A percentile compares a stretch with the other conserved stretches of the same genome.
These are phyloP conservation scores for Aspergillus eucalypticola DNA, from an alignment of 2,329 filamentous ascomycete genomes.

Conservation along the genomic window DNA sequence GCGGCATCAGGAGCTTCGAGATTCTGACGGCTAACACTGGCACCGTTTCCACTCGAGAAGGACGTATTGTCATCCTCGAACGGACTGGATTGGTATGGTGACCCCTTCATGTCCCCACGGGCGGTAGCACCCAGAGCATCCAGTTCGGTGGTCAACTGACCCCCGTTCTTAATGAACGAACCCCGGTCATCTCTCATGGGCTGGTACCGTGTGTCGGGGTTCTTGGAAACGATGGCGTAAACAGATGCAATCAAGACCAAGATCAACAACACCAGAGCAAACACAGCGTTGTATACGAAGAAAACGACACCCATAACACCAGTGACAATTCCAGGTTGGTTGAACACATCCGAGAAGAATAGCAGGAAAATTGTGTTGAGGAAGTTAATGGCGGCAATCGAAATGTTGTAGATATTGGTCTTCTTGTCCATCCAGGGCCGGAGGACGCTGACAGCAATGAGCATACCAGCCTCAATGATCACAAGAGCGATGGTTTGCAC, in stretches of 20 bases:
- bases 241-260: constrained; percentile 75
- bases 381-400: constrained; percentile 87
- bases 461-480: constrained; percentile 74
- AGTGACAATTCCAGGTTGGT: constrained; percentile 76
- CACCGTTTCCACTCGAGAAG: constrained; percentile 55
- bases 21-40: constrained; percentile 53
- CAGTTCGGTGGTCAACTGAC: constrained; percentile 80
- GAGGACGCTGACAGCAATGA: constrained; percentile 76
- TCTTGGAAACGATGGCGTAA: constrained; percentile 85
- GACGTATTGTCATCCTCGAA: constrained; percentile 73
- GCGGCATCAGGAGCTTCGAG: constrained; percentile 37
- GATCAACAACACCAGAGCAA: constrained; percentile 77
- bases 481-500: constrained; percentile 81
- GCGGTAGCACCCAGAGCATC: constrained; percentile 88
- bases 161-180: constrained; percentile 96
- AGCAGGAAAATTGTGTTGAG: constrained; percentile 86
- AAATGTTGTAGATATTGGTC: constrained; percentile 94
- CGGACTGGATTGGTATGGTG: constrained; percentile 59
- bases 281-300: constrained; percentile 83
- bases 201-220: constrained; percentile 92
- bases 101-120: constrained; percentile 70
- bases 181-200: constrained; percentile 95
- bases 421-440: constrained; percentile 99
- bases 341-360: constrained; percentile 84
- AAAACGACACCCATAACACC: constrained; percentile 88